A percentile compares a stretch with the other conserved stretches of the same genome.
Evolutionary conservation across 208 protist species (phyloP).

Genomic region (Leishmania lainsoni): DNA sequence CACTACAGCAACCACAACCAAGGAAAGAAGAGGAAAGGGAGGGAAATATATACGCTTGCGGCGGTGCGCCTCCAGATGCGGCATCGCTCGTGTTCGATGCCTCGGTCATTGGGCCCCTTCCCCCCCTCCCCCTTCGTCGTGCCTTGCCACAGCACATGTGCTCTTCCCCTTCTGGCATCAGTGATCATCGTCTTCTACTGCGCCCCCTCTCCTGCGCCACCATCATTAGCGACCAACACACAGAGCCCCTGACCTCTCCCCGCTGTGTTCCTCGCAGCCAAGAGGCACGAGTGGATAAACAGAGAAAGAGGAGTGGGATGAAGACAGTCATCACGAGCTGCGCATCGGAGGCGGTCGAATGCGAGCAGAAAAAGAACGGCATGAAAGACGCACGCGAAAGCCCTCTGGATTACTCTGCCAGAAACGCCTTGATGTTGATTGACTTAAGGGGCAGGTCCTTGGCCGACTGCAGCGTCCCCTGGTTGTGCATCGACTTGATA

Average conservation of each 20-base stretch:
- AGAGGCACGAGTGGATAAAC: background rate
- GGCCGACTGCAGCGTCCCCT: constrained; percentile 69
- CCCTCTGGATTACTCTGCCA: constrained; percentile 43
- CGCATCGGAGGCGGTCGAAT: background rate
- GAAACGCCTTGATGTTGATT: constrained; percentile 88
- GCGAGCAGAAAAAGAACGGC: background rate
- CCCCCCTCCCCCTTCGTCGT: background rate
- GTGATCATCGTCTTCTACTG: background rate
- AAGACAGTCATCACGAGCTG: background rate
- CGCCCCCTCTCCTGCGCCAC: background rate
- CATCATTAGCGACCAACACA: background rate
- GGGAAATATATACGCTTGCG: too few relatives aligned
- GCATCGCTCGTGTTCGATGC: background rate
- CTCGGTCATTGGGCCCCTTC: background rate
- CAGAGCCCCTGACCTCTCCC: background rate
- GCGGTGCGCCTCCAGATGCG: background rate
- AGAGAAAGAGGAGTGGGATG: background rate
- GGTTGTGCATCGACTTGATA: constrained; percentile 91
- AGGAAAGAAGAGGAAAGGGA: too few relatives aligned
- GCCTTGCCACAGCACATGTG: background rate
- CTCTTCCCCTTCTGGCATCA: background rate
- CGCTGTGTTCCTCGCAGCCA: background rate
- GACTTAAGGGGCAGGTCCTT: constrained; percentile 87
- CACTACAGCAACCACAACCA: background rate
- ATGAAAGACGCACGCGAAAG: background rate